Conservation (phyloP, 1,284 basidiomycete genomes). For the Trichosporon sp. region DNA sequence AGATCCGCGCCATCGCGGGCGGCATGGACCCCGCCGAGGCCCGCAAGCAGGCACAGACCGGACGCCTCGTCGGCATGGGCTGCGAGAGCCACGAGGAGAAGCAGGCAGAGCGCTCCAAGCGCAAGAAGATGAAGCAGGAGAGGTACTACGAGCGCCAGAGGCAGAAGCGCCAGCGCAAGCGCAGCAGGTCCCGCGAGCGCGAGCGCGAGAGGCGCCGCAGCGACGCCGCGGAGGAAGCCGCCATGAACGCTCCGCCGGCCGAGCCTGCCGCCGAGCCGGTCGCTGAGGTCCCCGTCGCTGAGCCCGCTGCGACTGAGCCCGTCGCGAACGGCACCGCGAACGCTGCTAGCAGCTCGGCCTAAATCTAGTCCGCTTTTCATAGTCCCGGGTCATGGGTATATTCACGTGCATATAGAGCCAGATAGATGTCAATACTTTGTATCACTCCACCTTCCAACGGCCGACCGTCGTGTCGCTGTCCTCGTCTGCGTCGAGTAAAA, state of each 20-base stretch:
- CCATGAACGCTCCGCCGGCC: neutral
- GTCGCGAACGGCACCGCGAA: neutral
- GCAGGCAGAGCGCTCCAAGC: conserved; percentile 37
- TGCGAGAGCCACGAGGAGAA: conserved; percentile 52
- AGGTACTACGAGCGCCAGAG: conserved; percentile 5
- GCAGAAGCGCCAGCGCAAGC: conserved; percentile 3
- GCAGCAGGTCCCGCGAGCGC: conserved; percentile 1
- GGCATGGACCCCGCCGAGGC: conserved; percentile 38
- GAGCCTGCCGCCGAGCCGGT: neutral
- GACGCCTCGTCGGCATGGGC: conserved; percentile 40
- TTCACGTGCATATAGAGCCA: neutral
- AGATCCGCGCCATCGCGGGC: conserved; percentile 34
- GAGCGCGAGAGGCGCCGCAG: conserved; percentile 1
- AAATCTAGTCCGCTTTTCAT: neutral
- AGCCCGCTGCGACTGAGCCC: neutral
- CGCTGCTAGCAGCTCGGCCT: neutral
- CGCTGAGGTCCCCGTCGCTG: neutral
- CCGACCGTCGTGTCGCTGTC: conserved; percentile 33
- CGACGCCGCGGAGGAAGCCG: conserved; percentile 1
- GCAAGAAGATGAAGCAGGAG: conserved; percentile 33
- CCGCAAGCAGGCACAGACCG: conserved; percentile 20
- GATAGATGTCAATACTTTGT: conserved; percentile 7
- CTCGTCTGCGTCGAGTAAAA: conserved; percentile 48
- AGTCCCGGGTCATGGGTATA: neutral
- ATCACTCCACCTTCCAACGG: conserved; percentile 46